Evolutionary conservation across 2,329 filamentous ascomycete species (phyloP).

Genomic region (Thielaviopsis euricoi): DNA sequence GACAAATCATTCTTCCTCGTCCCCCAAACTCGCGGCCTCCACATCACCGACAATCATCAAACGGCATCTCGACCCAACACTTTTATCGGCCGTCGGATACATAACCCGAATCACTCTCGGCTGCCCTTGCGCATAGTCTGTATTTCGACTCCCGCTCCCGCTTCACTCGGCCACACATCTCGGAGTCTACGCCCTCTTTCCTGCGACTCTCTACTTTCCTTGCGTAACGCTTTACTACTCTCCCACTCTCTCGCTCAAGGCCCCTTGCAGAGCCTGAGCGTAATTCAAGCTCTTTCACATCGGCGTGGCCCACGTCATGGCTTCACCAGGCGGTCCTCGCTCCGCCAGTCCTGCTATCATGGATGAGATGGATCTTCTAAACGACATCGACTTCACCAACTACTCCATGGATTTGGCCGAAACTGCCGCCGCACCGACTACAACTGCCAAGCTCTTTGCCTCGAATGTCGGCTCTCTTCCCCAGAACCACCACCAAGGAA

Average conservation of each 20-base stretch:
- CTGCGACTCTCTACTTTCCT: neutral
- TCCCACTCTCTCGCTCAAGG: neutral
- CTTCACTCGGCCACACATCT: neutral
- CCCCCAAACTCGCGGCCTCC: neutral
- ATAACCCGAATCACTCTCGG: neutral
- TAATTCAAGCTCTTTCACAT: neutral
- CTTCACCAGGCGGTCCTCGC: slow-evolving; percentile 6
- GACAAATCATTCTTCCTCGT: neutral
- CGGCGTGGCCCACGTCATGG: slow-evolving; percentile 7
- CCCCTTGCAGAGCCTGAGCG: neutral
- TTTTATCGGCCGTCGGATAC: too few species aligned
- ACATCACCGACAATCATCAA: too few species aligned
- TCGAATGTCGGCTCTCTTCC: slow-evolving; percentile 7
- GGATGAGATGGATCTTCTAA: slow-evolving; percentile 8
- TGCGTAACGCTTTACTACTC: neutral
- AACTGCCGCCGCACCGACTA: neutral
- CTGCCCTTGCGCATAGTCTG: neutral
- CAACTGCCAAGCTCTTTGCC: slow-evolving; percentile 5
- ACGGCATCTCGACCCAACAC: neutral
- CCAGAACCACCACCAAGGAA: slow-evolving; percentile 7
- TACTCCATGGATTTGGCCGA: slow-evolving; percentile 7
- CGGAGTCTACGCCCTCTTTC: neutral
- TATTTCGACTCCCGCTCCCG: neutral
- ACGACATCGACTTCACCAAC: slow-evolving; percentile 8
- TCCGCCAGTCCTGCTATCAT: slow-evolving; percentile 10